phyloP scores from a whole-genome alignment of 129 eudicot genomes.

The Rutidosis leptorrhynchoides region DNA sequence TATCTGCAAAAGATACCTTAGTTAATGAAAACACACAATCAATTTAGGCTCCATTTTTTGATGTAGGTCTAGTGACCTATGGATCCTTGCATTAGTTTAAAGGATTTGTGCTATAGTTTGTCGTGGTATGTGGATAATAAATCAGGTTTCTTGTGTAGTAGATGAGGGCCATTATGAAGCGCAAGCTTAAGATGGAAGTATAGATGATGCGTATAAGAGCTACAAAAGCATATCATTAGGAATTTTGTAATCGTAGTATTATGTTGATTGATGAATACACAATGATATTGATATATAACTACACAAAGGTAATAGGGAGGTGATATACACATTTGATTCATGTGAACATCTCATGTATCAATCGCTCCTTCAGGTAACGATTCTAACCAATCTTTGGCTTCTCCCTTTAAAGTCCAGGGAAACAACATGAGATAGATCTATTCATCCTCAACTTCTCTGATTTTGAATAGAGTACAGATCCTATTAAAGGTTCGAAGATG shows the following conservation, averaged over 20 bases:
- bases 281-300: background rate
- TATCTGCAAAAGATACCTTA: background rate
- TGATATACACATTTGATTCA: too few species aligned
- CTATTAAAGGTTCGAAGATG: too few species aligned
- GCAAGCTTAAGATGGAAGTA: constrained; percentile 31
- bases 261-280: constrained; percentile 19
- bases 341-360: too few species aligned
- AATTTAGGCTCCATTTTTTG: constrained; percentile 15
- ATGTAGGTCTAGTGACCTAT: background rate
- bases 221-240: background rate
- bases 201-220: constrained; percentile 10
- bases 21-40: constrained; percentile 7
- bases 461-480: too few species aligned
- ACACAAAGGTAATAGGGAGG: background rate
- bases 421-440: too few species aligned
- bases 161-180: constrained; percentile 26
- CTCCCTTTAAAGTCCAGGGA: too few species aligned
- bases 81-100: constrained; percentile 17
- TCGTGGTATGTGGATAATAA: constrained; percentile 4
- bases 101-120: constrained; percentile 7
- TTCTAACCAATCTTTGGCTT: too few species aligned
- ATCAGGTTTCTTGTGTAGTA: constrained; percentile 14
- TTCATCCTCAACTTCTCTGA: too few species aligned
- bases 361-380: too few species aligned
- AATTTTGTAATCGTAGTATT: constrained; percentile 24